These are phyloP conservation scores for Saccharomyces paradoxus DNA, from an alignment of 805 yeast genomes.

Conservation along the genomic window DNA sequence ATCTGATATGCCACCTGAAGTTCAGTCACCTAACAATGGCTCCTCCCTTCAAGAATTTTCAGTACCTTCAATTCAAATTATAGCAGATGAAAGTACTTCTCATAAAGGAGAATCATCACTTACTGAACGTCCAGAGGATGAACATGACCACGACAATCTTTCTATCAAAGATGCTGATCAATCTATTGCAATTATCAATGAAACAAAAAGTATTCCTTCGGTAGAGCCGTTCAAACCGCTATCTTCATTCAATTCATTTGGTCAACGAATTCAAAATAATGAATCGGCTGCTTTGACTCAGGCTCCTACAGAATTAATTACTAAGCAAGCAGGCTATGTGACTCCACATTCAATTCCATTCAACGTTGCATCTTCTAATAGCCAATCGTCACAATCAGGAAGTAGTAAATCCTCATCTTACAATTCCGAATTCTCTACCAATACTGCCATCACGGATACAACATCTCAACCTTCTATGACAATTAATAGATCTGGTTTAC, in stretches of 20 bases:
- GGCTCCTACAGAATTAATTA: not conserved
- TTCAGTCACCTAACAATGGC: not conserved
- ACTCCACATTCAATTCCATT: not conserved
- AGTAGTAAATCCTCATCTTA: constrained; percentile 14
- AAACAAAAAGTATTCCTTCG: constrained; percentile 3
- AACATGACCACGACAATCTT: not conserved
- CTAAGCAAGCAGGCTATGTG: not conserved
- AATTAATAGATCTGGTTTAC: not conserved
- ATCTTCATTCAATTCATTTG: constrained; percentile 20
- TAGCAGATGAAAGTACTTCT: not conserved
- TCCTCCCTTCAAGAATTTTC: not conserved
- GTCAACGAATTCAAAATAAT: constrained; percentile 1
- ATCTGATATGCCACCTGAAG: not conserved
- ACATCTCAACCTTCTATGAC: constrained; percentile 15
- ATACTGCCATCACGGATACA: constrained; percentile 13
- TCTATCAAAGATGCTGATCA: constrained; percentile 1
- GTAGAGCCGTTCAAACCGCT: constrained; percentile 9
- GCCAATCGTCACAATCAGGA: constrained; percentile 21
- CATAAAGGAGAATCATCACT: not conserved
- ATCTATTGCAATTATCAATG: constrained; percentile 8
- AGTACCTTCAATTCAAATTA: not conserved
- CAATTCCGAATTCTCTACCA: constrained; percentile 24
- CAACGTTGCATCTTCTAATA: constrained; percentile 14
- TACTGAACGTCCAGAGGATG: not conserved
- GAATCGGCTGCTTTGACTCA: not conserved